Percentiles rank a stretch among this genome's conserved stretches.
These are phyloP conservation scores for Sphaerobolus stellatus DNA, from an alignment of 1,284 basidiomycete species.

Conservation along the genomic window DNA sequence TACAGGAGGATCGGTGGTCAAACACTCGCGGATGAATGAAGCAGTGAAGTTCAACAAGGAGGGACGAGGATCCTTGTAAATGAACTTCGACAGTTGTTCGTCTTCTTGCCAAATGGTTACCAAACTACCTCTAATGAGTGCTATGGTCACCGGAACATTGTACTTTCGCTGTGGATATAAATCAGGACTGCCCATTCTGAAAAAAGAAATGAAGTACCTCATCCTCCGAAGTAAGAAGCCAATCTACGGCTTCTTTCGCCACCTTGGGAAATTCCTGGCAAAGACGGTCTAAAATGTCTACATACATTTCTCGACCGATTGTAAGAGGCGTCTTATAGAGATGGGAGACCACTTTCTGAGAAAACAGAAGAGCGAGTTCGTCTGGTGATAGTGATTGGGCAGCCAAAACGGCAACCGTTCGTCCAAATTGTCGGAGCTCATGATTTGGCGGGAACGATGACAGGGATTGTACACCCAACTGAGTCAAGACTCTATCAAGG, in stretches of 20 bases:
- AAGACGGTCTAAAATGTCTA: conserved; percentile 83
- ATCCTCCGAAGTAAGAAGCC: conserved; percentile 96
- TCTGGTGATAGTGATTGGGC: conserved; percentile 77
- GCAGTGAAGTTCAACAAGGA: conserved; percentile 83
- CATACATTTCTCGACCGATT: conserved; percentile 89
- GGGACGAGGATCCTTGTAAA: conserved; percentile 72
- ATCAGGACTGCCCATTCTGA: conserved; percentile 16
- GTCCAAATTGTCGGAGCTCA: conserved; percentile 81
- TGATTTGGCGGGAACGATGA: conserved; percentile 76
- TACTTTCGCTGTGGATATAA: conserved; percentile 76
- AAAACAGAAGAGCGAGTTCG: conserved; percentile 87
- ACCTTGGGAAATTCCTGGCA: conserved; percentile 91
- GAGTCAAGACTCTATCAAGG: conserved; percentile 74
- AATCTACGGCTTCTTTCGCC: conserved; percentile 94
- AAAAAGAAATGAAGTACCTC: conserved; percentile 55
- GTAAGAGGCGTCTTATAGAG: conserved; percentile 84
- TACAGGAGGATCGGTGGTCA: conserved; percentile 75
- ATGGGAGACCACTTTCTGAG: conserved; percentile 90
- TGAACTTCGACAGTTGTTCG: conserved; percentile 86
- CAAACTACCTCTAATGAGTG: conserved; percentile 82
- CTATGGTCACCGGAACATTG: conserved; percentile 92
- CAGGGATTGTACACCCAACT: conserved; percentile 66
- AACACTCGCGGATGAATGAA: conserved; percentile 82
- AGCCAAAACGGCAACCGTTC: conserved; percentile 79
- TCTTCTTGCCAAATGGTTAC: conserved; percentile 83